Evolutionary conservation across 495 filamentous ascomycete species (phyloP).

Genomic region (Aspergillus olivimuriae): DNA sequence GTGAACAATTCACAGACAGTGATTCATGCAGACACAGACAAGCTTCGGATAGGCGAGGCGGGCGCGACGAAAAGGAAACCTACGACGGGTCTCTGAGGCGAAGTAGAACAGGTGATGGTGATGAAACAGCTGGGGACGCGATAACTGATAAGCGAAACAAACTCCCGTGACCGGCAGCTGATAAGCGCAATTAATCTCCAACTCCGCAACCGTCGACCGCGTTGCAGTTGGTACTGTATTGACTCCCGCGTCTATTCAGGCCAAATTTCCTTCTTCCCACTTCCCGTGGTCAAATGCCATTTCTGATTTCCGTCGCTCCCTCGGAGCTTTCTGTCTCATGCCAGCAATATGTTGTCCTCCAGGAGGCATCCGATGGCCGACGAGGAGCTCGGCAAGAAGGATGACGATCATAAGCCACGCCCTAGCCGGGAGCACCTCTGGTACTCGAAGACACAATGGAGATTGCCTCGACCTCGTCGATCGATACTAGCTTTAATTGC

Average conservation of each 20-base stretch:
- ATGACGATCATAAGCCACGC: conserved; percentile 53
- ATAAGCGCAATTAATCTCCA: background rate
- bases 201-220: background rate
- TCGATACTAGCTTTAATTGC: conserved; percentile 34
- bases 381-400: conserved; percentile 64
- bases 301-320: conserved; percentile 6
- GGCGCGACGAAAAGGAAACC: too few relatives aligned
- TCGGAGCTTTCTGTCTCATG: conserved; percentile 14
- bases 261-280: conserved; percentile 5
- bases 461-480: conserved; percentile 37
- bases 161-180: background rate
- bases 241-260: background rate
- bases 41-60: too few relatives aligned
- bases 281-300: conserved; percentile 7
- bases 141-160: conserved; percentile 1
- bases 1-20: too few relatives aligned
- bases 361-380: conserved; percentile 46
- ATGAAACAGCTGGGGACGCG: conserved; percentile 6
- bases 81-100: too few relatives aligned
- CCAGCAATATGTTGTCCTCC: conserved; percentile 33
- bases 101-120: too few relatives aligned
- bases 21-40: too few relatives aligned
- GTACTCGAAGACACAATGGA: conserved; percentile 19
- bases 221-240: background rate
- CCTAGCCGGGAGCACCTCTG: conserved; percentile 17